Evolutionary conservation across 208 protist genomes (phyloP).

Genomic region (Leishmania gerbilli): DNA sequence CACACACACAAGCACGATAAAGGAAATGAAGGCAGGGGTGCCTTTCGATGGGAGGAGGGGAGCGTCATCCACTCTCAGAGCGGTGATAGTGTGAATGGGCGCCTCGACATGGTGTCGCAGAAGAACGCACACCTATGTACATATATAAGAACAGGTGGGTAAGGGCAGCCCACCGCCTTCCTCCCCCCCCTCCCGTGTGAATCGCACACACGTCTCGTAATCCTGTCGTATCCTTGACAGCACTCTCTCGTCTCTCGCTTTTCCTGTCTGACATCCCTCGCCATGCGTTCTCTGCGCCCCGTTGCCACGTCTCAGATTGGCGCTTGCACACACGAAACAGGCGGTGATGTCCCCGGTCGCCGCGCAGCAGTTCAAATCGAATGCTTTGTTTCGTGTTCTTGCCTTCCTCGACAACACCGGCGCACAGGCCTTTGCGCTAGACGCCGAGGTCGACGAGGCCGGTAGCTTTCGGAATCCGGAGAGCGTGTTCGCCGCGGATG

Average conservation of each 20-base stretch:
- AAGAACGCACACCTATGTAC: background rate
- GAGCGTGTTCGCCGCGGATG: constrained; percentile 36
- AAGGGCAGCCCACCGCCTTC: background rate
- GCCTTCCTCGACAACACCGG: constrained; percentile 86
- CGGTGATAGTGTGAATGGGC: background rate
- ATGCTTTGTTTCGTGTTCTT: constrained; percentile 77
- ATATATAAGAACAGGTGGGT: background rate
- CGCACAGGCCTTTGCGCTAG: constrained; percentile 61
- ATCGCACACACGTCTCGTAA: too few relatives aligned
- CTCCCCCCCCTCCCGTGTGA: background rate
- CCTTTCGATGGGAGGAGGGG: background rate
- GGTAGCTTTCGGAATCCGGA: constrained; percentile 50
- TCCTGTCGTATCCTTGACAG: background rate
- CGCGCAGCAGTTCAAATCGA: constrained; percentile 41
- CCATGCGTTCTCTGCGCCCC: background rate
- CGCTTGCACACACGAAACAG: background rate
- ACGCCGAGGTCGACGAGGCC: constrained; percentile 25
- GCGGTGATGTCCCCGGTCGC: constrained; percentile 11
- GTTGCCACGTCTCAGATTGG: background rate
- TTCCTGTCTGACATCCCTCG: background rate
- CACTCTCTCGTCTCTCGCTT: background rate
- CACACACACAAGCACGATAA: background rate
- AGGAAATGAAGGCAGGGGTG: background rate
- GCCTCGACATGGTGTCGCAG: background rate
- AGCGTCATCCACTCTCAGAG: background rate